Evolutionary conservation across 176 grass and related monocot genomes (phyloP).

Genomic region (Hyparrhenia diplandra): DNA sequence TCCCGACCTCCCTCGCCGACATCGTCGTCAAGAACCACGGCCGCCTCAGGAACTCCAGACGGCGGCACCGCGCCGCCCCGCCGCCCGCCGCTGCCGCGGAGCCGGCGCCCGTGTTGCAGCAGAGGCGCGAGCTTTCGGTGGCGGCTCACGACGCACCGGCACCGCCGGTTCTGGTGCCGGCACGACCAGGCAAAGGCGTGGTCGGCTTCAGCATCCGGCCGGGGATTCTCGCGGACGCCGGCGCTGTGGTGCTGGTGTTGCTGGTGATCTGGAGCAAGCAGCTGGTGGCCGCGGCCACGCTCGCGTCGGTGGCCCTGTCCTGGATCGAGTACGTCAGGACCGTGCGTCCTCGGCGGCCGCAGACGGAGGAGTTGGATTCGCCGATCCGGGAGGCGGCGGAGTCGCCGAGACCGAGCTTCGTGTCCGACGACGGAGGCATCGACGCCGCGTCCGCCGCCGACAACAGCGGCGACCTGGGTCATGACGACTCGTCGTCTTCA

Average conservation of each 20-base stretch:
- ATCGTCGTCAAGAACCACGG: slow-evolving; percentile 76
- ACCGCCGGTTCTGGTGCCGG: too few relatives aligned
- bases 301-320: slow-evolving; percentile 40
- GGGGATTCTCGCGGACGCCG: slow-evolving; percentile 35
- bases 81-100: not conserved
- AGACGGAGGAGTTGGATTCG: not conserved
- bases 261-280: slow-evolving; percentile 55
- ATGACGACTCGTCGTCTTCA: not conserved
- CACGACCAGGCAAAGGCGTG: too few relatives aligned
- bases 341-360: not conserved
- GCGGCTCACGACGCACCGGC: not conserved
- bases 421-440: slow-evolving; percentile 15
- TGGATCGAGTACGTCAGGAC: slow-evolving; percentile 40
- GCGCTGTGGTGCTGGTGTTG: slow-evolving; percentile 42
- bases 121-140: not conserved
- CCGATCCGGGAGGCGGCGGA: slow-evolving; percentile 41
- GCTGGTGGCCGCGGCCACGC: slow-evolving; percentile 34
- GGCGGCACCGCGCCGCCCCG: not conserved
- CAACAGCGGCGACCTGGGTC: not conserved
- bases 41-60: slow-evolving; percentile 49
- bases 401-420: slow-evolving; percentile 6
- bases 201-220: slow-evolving; percentile 30
- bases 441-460: not conserved
- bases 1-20: slow-evolving; percentile 83
- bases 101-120: too few relatives aligned